Evolutionary conservation across 768 basidiomycete species (phyloP), one percentile per base, ranked within the genome.

Genomic region (Sarcomyxa edulis): DNA sequence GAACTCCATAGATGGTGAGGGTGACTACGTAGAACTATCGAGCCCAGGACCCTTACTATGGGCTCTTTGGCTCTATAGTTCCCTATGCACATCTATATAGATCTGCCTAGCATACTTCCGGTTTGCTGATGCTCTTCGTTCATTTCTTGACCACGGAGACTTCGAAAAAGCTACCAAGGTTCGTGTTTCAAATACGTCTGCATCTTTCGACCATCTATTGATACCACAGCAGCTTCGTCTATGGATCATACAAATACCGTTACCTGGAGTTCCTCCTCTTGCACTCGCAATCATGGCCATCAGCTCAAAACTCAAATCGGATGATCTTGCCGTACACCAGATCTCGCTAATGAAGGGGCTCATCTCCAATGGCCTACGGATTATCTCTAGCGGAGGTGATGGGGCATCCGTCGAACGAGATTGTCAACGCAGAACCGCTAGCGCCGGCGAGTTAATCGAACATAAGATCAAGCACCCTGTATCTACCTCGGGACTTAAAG

Each of bases 381-480:
- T 64, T 7, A 37, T 61, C 3, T 64, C 62, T 7, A 59, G 59
- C 26, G 50, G 58, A 3, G 55, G 49, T 34, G 63, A 69, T 55
- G 67, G 67, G 1, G 62, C 64, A 0, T 52, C 55, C 37, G 40
- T 49, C 2, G 62, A 68, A 37, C 56, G 60, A 11, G 25, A 43
- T 1, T 43, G 59, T 3, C 56, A 63, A 32, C 18, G 45, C 1
- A n/a, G n/a, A n/a, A n/a, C n/a, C n/a, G n/a, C n/a, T 12, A 30
- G 28, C 38, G 30, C 33, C 15, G 32, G 38, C 10, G 26, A 39
- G 7, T 11, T 26, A 5, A 35, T 45, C 33, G 21, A 27, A 8
- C 35, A 41, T 21, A 29, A 7, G 8, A 35, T 50, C 12, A 14
- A 23, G 5, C 22, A 29, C 26, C 45, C n/a, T n/a, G n/a, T n/a